Evolutionary conservation across 2,329 filamentous ascomycete genomes (phyloP), one percentile per base, ranked within the genome.

Genomic region (Fusarium heterosporum): DNA sequence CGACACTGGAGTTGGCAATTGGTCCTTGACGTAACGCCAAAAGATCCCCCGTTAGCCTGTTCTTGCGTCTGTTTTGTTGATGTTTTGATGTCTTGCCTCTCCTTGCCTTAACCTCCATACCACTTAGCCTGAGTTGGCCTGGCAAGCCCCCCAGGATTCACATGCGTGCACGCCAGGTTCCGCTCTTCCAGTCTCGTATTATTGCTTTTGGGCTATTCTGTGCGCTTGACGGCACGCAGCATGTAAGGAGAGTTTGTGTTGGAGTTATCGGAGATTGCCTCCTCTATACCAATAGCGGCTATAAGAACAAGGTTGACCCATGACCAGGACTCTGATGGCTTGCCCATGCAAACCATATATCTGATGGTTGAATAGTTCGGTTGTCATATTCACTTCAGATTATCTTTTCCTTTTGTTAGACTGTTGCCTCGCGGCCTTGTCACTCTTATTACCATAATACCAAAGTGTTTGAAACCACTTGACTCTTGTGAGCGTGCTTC

Each of bases 91-190:
- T 68, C 66, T 69, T 50, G 55, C 66, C 34, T 66, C 70, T 72
- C 70, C 70, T 72, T 72, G 66, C 70, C 61, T 72, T 55, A 49
- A 66, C 51, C 48, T 63, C 61, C 65, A 69, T 69, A 66, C 61
- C 66, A 63, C 70, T 62, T 68, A 57, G 45, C 68, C 66, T 48
- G 59, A 72, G 68, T 66, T 54, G 63, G 70, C 59, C 57, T 64
- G 55, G 60, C 60, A 64, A 64, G 52, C 60, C 59, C 40, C 34
- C 16, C 34, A n/a, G 34, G 34, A 36, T n/a, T 16, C 51, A 57
- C 54, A 64, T 57, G 55, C 54, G 42, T 48, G 59, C 42, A 43
- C 36, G 58, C 65, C 57, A 61, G 66, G 69, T 48, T 56, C 61
- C 47, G 53, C 34, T 55, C 40, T 51, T 34, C 38, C 52, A 60